A percentile compares a stretch with the other conserved stretches of the same genome.
phyloP scores from a whole-genome alignment of 768 basidiomycete species.

The Phaffia tasmanica region DNA sequence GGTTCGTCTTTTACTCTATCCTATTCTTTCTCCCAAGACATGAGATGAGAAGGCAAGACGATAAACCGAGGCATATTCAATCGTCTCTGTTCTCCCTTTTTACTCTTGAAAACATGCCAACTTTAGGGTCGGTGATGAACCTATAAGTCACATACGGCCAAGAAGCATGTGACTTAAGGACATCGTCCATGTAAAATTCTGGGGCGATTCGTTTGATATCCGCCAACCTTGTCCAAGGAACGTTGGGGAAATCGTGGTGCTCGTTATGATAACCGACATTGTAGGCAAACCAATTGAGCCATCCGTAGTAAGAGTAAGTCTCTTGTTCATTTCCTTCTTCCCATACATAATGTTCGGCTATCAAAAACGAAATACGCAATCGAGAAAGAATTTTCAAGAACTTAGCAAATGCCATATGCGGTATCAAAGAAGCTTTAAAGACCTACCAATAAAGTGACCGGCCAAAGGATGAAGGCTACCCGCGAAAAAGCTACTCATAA shows the following conservation, averaged over 20 bases:
- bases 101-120: conserved; percentile 77
- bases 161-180: conserved; percentile 69
- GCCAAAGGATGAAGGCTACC: conserved; percentile 92
- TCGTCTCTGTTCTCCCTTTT: conserved; percentile 46
- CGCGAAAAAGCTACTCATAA: conserved; percentile 65
- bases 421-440: conserved; percentile 44
- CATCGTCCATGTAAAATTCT: conserved; percentile 63
- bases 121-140: conserved; percentile 81
- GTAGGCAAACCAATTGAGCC: conserved; percentile 78
- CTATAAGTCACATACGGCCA: conserved; percentile 93
- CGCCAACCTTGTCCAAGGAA: conserved; percentile 89
- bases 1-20: too few relatives aligned
- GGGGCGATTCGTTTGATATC: conserved; percentile 69
- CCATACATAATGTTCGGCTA: conserved; percentile 26
- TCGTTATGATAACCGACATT: conserved; percentile 99
- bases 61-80: conserved; percentile 27
- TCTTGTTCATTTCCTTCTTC: conserved; percentile 59
- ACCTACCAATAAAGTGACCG: conserved; percentile 95
- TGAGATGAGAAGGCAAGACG: too few relatives aligned
- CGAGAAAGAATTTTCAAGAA: neutral
- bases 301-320: conserved; percentile 94
- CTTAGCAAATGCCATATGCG: neutral
- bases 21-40: too few relatives aligned
- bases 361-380: neutral
- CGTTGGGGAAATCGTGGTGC: conserved; percentile 95